These are phyloP conservation scores for Fraxinus pennsylvanica DNA, from an alignment of 257 asterid species.

Conservation along the genomic window DNA sequence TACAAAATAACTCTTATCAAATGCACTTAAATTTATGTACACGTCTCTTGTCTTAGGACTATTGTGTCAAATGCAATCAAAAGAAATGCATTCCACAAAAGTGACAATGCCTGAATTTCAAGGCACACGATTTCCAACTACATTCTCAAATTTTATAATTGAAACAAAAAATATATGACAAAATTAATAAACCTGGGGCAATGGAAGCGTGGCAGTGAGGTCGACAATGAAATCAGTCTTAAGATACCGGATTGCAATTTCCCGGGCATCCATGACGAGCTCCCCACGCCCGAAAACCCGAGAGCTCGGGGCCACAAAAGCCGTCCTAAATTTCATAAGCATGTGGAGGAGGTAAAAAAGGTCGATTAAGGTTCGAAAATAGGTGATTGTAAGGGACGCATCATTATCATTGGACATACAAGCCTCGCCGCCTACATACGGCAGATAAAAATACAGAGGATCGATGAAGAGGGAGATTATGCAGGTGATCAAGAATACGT, in stretches of 20 bases:
- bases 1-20: not conserved
- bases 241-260: conserved; percentile 67
- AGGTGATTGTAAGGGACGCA: conserved; percentile 56
- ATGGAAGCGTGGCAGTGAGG: conserved; percentile 74
- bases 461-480: conserved; percentile 80
- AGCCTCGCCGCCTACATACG: conserved; percentile 53
- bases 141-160: not conserved
- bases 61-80: no score
- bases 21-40: not conserved
- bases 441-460: conserved; percentile 80
- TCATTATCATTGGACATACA: conserved; percentile 67
- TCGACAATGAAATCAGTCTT: conserved; percentile 71
- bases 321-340: conserved; percentile 81
- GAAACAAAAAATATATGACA: not conserved
- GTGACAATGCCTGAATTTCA: not conserved
- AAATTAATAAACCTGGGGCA: conserved; percentile 61
- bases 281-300: conserved; percentile 94
- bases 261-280: conserved; percentile 75
- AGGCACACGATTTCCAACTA: not conserved
- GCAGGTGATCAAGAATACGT: conserved; percentile 65
- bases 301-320: conserved; percentile 83
- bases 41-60: not conserved
- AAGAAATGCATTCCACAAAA: not conserved
- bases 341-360: conserved; percentile 72
- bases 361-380: conserved; percentile 58